Evolutionary conservation across 164 flowering plant genomes (phyloP), one percentile per base, ranked within the genome.

Genomic region (Platanus orientalis): DNA sequence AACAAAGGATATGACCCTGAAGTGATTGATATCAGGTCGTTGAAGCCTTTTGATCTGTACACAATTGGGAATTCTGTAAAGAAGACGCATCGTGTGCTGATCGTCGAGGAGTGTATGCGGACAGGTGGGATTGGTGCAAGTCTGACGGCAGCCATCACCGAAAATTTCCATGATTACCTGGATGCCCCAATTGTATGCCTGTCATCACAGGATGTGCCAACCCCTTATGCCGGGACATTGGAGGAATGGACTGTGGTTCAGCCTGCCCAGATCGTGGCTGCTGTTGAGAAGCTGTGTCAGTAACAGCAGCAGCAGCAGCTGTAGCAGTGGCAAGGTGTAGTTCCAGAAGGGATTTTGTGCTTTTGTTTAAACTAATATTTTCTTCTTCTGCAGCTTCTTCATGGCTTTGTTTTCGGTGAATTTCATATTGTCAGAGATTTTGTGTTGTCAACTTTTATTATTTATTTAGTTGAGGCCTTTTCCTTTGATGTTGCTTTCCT

Each of bases 121-220:
- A 90, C 97, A 1, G 97, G 97, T 64, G 97, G 97, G 2, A 90
- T 90, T 61, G 97, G 97, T 49, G 90, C 97, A 40, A 90, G 97
- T 60, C 75, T 90, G 67, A 86, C 92, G 5, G 87, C 92, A 0
- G 90, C 97, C 24, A 90, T 90, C 59, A 86, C 64, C 25, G 95
- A 90, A 72, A 88, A 88, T 62, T 90, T 90, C 80, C 76, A 84
- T 69, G 97, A 90, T 69, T 88, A 86, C 69, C 78, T 90, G 81
- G 95, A 90, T 68, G 88, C 92, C 23, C 97, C 95, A 0, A 69
- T 88, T 32, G 72, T 79, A 14, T 90, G 97, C 63, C 72, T 90
- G 61, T 90, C 97, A 5, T 90, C 95, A 1, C 97, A 90, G 73
- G 95, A 90, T 62, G 97, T 90, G 54, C 92, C 97, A 3, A 90